A percentile compares a stretch with the other conserved stretches of the same genome.
phyloP scores from a whole-genome alignment of 106 monocot genomes.

The Cymbidium sinense region DNA sequence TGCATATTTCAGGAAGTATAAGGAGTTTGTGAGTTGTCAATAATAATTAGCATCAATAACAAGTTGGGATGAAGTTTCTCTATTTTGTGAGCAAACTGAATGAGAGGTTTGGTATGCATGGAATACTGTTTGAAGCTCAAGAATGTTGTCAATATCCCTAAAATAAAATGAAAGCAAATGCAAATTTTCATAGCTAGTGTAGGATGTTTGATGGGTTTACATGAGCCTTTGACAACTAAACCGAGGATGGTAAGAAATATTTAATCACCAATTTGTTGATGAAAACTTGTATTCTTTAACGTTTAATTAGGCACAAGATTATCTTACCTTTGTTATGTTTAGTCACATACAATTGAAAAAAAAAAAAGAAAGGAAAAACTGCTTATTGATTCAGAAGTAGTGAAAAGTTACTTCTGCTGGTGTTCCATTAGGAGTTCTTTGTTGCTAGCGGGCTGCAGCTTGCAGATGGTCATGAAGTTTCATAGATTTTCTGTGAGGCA shows the following conservation, averaged over 20 bases:
- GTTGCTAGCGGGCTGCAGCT: background rate
- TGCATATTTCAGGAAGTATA: background rate
- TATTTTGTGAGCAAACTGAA: background rate
- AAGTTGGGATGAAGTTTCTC: background rate
- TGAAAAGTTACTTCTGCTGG: background rate
- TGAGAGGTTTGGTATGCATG: background rate
- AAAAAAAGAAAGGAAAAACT: background rate
- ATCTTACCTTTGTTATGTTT: background rate
- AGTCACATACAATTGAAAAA: background rate
- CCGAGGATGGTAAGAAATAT: background rate
- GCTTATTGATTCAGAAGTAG: background rate
- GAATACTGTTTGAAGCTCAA: background rate
- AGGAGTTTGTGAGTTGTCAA: background rate
- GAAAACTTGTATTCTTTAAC: background rate
- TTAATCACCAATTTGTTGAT: background rate
- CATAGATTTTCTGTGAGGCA: background rate
- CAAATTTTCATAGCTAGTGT: background rate
- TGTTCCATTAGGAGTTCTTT: background rate
- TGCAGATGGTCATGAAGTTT: background rate
- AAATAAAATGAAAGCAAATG: background rate
- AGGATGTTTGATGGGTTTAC: background rate
- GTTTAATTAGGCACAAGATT: background rate
- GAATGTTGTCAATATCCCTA: background rate
- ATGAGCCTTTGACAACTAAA: background rate
- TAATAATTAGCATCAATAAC: background rate